These are phyloP conservation scores for Lipomyces yamanashiensis DNA, from an alignment of 805 yeast genomes.

Conservation along the genomic window DNA sequence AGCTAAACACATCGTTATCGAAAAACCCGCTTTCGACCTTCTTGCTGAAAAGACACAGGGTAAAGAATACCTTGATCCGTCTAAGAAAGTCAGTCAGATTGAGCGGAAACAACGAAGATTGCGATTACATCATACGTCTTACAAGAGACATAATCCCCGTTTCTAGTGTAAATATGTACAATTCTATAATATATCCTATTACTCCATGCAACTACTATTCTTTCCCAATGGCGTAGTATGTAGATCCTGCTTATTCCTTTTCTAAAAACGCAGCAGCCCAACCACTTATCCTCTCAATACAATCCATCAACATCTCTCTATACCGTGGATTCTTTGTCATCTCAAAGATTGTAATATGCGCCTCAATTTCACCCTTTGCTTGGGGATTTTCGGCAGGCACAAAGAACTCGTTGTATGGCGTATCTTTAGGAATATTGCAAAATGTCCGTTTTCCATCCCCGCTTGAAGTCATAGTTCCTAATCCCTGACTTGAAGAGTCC, in stretches of 20 bases:
- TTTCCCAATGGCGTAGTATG: too few relatives aligned
- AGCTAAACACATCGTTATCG: constrained; percentile 33
- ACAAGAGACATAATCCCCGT: constrained; percentile 4
- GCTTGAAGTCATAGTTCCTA: constrained; percentile 29
- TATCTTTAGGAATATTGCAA: constrained; percentile 33
- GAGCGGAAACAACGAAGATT: constrained; percentile 19
- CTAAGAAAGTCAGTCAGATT: constrained; percentile 18
- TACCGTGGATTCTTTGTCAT: constrained; percentile 24
- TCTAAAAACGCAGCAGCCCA: constrained; percentile 16
- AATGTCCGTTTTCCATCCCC: constrained; percentile 33
- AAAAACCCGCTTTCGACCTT: constrained; percentile 31
- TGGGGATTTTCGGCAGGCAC: constrained; percentile 31
- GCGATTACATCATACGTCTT: constrained; percentile 4
- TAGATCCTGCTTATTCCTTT: too few relatives aligned
- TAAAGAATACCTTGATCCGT: constrained; percentile 22
- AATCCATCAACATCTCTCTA: constrained; percentile 17
- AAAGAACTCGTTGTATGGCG: constrained; percentile 28
- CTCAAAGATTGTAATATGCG: constrained; percentile 34
- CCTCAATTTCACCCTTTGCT: constrained; percentile 35
- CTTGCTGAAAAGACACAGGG: constrained; percentile 28
- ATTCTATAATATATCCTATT: neutral
- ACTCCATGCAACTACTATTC: neutral
- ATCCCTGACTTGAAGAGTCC: neutral
- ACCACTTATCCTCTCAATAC: constrained; percentile 14
- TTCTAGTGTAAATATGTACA: too few relatives aligned